Percentiles rank a stretch among this genome's conserved stretches.
Conservation (phyloP, 2,329 filamentous ascomycete genomes). For the Fusarium tuaranense region DNA sequence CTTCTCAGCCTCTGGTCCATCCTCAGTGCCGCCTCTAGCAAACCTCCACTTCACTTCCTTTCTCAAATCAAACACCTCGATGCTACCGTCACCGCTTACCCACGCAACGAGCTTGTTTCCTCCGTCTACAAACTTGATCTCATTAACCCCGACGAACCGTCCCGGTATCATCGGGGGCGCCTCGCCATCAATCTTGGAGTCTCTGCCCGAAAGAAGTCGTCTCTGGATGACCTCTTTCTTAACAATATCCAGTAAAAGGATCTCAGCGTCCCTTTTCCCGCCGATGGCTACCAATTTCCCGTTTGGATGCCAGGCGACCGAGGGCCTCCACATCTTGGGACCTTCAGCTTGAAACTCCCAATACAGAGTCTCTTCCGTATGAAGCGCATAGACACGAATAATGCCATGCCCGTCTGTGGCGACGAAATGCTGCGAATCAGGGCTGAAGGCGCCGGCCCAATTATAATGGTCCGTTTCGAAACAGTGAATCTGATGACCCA, state of each 20-base stretch:
- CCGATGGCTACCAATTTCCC: slow-evolving; percentile 15
- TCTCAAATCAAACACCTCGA: slow-evolving; percentile 21
- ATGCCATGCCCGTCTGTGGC: slow-evolving; percentile 14
- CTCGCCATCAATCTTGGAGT: neutral
- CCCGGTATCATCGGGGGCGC: neutral
- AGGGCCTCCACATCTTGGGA: slow-evolving; percentile 5
- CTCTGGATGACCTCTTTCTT: slow-evolving; percentile 11
- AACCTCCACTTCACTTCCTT: slow-evolving; percentile 24
- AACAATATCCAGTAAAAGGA: slow-evolving; percentile 5
- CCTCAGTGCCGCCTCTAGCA: slow-evolving; percentile 24
- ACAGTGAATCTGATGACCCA: neutral
- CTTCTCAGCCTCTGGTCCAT: neutral
- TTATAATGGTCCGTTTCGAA: slow-evolving; percentile 21
- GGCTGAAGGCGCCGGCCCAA: slow-evolving; percentile 18
- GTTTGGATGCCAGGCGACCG: slow-evolving; percentile 22
- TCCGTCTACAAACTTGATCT: slow-evolving; percentile 19
- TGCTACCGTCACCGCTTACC: slow-evolving; percentile 16
- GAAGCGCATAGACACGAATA: slow-evolving; percentile 1
- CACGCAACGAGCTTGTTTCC: slow-evolving; percentile 20
- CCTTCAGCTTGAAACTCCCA: neutral
- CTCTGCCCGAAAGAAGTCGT: neutral
- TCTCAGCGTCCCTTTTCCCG: slow-evolving; percentile 7
- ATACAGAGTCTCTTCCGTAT: neutral
- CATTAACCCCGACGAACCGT: neutral
- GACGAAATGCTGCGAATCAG: slow-evolving; percentile 10